Conservation (phyloP, 768 basidiomycete genomes). For the Leccinum arenicola region DNA sequence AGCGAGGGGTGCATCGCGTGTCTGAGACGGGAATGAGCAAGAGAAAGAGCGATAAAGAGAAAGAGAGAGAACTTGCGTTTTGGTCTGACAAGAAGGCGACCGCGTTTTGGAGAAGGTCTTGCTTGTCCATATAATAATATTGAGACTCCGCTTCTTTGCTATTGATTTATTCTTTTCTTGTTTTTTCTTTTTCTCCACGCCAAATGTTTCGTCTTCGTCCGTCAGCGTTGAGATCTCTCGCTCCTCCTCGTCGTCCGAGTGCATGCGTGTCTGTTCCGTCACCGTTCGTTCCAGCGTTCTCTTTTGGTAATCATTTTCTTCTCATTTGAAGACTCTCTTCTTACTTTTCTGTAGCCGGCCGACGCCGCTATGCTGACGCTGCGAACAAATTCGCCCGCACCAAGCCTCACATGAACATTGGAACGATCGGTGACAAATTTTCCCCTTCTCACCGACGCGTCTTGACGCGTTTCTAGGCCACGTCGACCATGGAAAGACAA, state of each 20-base stretch:
- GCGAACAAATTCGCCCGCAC: slow-evolving; percentile 58
- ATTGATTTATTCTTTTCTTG: not conserved
- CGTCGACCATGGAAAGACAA: slow-evolving; percentile 98
- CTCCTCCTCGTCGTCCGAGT: slow-evolving; percentile 15
- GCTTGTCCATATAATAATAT: slow-evolving; percentile 46
- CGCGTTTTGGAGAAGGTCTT: slow-evolving; percentile 77
- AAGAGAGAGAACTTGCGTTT: slow-evolving; percentile 46
- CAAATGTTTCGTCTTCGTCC: slow-evolving; percentile 31
- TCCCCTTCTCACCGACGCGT: slow-evolving; percentile 12
- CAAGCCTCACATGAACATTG: slow-evolving; percentile 95
- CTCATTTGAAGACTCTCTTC: not conserved
- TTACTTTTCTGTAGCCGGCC: not conserved
- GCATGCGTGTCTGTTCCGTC: slow-evolving; percentile 8
- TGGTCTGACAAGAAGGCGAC: slow-evolving; percentile 84
- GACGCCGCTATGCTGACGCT: slow-evolving; percentile 74
- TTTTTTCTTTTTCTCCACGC: not conserved
- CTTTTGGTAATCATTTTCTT: slow-evolving; percentile 5
- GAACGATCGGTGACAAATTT: slow-evolving; percentile 68
- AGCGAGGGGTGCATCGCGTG: slow-evolving; percentile 72
- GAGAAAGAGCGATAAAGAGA: not conserved
- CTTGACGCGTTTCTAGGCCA: slow-evolving; percentile 51
- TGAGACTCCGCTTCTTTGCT: slow-evolving; percentile 26
- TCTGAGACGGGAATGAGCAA: slow-evolving; percentile 39
- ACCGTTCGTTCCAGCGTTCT: slow-evolving; percentile 3
- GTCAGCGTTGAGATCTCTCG: slow-evolving; percentile 2